A percentile compares a stretch with the other conserved stretches of the same genome.
Conservation (phyloP, 202 grass and related monocot species). For the Schoenoplectus tabernaemontani region DNA sequence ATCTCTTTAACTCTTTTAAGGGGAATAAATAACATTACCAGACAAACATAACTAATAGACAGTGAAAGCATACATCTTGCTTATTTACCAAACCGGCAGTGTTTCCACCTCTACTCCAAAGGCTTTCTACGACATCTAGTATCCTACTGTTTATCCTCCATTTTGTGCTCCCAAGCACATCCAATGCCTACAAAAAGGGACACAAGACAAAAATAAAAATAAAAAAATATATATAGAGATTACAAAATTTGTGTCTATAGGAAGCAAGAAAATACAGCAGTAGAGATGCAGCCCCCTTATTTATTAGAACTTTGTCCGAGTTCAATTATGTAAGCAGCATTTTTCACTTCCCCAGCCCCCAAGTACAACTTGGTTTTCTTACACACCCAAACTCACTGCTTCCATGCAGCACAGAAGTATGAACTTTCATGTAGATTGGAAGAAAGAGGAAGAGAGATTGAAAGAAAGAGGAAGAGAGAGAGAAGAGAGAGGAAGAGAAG, state of each 20-base stretch:
- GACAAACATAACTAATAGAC: neutral
- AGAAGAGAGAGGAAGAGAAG: too few species aligned
- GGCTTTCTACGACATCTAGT: slow-evolving; percentile 68
- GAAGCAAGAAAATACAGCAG: slow-evolving; percentile 9
- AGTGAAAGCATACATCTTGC: slow-evolving; percentile 56
- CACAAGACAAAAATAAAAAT: slow-evolving; percentile 10
- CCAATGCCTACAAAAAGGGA: slow-evolving; percentile 68
- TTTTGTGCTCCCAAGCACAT: slow-evolving; percentile 89
- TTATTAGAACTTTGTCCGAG: too few species aligned
- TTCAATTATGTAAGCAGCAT: too few species aligned
- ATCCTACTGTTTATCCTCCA: slow-evolving; percentile 91
- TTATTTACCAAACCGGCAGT: slow-evolving; percentile 79
- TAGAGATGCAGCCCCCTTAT: neutral
- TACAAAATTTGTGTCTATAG: neutral
- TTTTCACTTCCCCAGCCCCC: neutral
- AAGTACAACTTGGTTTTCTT: neutral
- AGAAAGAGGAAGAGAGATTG: too few species aligned
- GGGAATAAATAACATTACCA: neutral
- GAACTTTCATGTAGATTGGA: neutral
- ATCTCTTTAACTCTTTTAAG: neutral
- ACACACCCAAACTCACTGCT: neutral
- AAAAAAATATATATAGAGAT: neutral
- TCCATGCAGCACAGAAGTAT: neutral
- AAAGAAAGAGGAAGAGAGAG: too few species aligned
- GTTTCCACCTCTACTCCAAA: slow-evolving; percentile 74